phyloP scores from a whole-genome alignment of 2,329 filamentous ascomycete species.

The Capronia epimyces region DNA sequence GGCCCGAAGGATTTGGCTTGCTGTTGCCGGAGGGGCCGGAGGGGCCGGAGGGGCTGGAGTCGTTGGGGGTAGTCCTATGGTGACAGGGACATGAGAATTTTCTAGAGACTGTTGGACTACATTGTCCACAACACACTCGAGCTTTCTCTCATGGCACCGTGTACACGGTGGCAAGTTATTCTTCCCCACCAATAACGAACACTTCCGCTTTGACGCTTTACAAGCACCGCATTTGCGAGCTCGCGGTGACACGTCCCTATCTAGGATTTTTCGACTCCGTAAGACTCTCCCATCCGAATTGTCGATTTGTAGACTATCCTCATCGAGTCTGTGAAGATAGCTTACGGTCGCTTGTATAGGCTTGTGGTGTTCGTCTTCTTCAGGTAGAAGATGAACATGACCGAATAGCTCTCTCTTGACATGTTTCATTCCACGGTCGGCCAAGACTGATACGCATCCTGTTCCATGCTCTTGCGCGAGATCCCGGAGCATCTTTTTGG shows the following conservation, averaged over 20 bases:
- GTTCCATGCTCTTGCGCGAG: not conserved
- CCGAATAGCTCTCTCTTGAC: not conserved
- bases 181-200: not conserved
- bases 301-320: constrained; percentile 14
- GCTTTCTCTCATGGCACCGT: not conserved
- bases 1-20: constrained; percentile 1
- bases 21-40: not conserved
- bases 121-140: constrained; percentile 2
- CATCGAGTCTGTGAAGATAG: constrained; percentile 9
- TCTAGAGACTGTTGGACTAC: not conserved
- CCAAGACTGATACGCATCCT: not conserved
- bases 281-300: constrained; percentile 10
- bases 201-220: constrained; percentile 4
- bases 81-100: not conserved
- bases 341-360: not conserved
- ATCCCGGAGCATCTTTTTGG: not conserved
- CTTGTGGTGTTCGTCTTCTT: not conserved
- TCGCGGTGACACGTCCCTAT: not conserved
- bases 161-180: not conserved
- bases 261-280: not conserved
- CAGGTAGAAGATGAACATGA: not conserved
- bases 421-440: not conserved
- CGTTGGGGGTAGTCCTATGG: no score
- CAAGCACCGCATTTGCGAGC: not conserved
- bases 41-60: not conserved